Percentiles rank a stretch among this genome's conserved stretches.
Evolutionary conservation across 2,329 filamentous ascomycete species (phyloP).

Genomic region (Leptographium lundbergii): DNA sequence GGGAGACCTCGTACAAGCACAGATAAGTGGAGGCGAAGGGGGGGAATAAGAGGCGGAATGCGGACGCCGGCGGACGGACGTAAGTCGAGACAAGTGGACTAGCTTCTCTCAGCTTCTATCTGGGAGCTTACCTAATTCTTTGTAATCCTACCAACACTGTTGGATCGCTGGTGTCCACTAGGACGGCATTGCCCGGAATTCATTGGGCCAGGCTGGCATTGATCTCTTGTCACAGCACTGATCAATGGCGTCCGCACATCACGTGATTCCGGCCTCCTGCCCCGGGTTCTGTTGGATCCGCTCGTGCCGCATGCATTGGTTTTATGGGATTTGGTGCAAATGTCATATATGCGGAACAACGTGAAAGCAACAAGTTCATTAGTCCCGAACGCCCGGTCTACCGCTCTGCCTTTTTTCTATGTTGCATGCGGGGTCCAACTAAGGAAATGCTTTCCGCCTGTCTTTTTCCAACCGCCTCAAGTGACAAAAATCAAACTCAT

Average conservation of each 20-base stretch:
- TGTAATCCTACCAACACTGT: background rate
- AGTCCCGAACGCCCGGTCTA: background rate
- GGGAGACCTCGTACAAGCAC: background rate
- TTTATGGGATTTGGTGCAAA: too few relatives aligned
- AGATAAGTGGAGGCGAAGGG: background rate
- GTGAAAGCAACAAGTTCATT: background rate
- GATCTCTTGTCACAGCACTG: too few relatives aligned
- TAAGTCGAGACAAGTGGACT: background rate
- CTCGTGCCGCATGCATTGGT: too few relatives aligned
- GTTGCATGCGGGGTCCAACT: background rate
- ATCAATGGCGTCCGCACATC: too few relatives aligned
- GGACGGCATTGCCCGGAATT: too few relatives aligned
- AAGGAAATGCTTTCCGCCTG: background rate
- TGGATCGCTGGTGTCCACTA: background rate
- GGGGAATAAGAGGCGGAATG: background rate
- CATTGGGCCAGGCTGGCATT: too few relatives aligned
- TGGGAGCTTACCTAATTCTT: background rate
- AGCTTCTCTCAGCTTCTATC: background rate
- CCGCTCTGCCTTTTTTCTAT: background rate
- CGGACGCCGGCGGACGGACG: slow-evolving; percentile 1
- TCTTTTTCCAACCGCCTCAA: background rate
- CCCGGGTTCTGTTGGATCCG: too few relatives aligned
- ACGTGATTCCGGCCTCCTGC: too few relatives aligned
- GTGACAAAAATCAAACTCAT: background rate
- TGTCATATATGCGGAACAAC: too few relatives aligned